Percentiles rank a stretch among this genome's conserved stretches.
Conservation (phyloP, 129 eudicot species). For the Centaurea solstitialis region DNA sequence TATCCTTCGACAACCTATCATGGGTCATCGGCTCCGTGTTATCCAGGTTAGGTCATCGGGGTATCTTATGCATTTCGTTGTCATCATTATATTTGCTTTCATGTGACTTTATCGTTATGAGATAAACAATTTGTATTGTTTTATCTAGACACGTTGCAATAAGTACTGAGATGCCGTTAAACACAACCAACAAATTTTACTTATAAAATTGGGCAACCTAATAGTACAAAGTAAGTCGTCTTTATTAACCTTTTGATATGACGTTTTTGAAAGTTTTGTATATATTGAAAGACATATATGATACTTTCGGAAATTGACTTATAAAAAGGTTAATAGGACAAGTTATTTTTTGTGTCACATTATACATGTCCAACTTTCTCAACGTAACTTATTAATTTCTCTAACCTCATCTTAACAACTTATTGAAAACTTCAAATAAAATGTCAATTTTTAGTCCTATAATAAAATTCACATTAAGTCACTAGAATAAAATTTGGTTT, state of each 20-base stretch:
- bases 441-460: neutral
- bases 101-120: neutral
- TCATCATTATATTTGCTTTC: neutral
- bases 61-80: neutral
- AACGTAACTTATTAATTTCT: neutral
- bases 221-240: too few species aligned
- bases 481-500: too few species aligned
- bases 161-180: neutral
- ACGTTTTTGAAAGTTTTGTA: neutral
- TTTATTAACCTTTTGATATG: neutral
- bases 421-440: neutral
- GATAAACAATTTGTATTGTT: neutral
- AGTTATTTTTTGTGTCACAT: neutral
- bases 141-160: neutral
- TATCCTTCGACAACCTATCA: slow-evolving; percentile 22
- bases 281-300: neutral
- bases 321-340: neutral
- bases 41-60: slow-evolving; percentile 17
- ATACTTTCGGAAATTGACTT: neutral
- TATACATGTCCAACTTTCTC: neutral
- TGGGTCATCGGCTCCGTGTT: slow-evolving; percentile 20
- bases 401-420: neutral
- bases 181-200: neutral
- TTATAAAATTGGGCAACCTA: neutral
- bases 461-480: neutral